phyloP scores from a whole-genome alignment of 139 green algal species.

The Astrephomene gubernaculifera region DNA sequence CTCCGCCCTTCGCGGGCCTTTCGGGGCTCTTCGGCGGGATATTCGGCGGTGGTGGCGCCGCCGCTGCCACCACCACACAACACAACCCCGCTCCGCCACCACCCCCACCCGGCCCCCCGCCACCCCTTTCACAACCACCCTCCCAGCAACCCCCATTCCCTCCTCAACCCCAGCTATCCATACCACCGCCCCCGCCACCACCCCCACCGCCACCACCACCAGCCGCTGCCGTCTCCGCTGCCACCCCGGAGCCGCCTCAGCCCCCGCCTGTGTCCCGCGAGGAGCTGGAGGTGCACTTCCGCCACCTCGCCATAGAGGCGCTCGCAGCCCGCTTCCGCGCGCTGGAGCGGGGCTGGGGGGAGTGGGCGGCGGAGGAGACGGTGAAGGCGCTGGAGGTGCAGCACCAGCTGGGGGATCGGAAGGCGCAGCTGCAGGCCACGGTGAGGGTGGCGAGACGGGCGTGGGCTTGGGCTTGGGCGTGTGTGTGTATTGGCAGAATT shows the following conservation, averaged over 20 bases:
- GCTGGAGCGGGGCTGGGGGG: slow-evolving; percentile 6
- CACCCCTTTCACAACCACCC: background rate
- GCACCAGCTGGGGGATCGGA: slow-evolving; percentile 55
- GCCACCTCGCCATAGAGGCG: slow-evolving; percentile 35
- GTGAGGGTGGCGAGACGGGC: slow-evolving; percentile 54
- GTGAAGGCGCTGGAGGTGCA: slow-evolving; percentile 66
- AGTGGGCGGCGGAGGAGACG: slow-evolving; percentile 54
- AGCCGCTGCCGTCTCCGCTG: slow-evolving; percentile 31
- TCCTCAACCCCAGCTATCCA: background rate
- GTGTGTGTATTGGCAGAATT: too few relatives aligned
- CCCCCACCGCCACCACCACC: background rate
- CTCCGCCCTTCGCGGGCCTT: slow-evolving; percentile 10
- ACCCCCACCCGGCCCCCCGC: background rate
- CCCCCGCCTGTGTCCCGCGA: slow-evolving; percentile 19
- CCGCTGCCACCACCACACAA: slow-evolving; percentile 13
- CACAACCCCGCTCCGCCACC: background rate
- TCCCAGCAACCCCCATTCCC: background rate
- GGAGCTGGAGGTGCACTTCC: slow-evolving; percentile 52
- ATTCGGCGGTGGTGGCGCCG: slow-evolving; percentile 1
- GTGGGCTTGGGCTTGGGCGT: too few relatives aligned
- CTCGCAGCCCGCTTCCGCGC: slow-evolving; percentile 19
- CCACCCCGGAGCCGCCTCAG: slow-evolving; percentile 17
- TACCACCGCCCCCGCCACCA: background rate
- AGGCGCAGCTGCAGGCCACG: slow-evolving; percentile 54
- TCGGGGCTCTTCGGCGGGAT: slow-evolving; percentile 23